Percentiles rank a stretch among this genome's conserved stretches.
These are phyloP conservation scores for Podila epicladia DNA, from an alignment of 192 early-diverging fungal species.

Conservation along the genomic window DNA sequence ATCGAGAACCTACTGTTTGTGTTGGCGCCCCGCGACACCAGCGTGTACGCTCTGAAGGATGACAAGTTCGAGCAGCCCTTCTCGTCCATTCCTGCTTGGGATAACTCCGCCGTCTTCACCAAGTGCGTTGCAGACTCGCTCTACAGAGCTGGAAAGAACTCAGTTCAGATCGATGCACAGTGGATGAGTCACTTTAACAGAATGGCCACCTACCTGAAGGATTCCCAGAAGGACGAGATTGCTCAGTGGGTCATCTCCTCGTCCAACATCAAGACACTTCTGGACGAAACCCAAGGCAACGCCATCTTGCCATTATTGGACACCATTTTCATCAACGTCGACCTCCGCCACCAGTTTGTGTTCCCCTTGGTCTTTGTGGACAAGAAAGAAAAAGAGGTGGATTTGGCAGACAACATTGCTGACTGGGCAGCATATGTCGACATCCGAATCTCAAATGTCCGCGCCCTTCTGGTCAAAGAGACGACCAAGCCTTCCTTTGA, in stretches of 20 bases:
- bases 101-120: constrained; percentile 21
- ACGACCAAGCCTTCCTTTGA: constrained; percentile 38
- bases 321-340: constrained; percentile 18
- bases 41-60: constrained; percentile 24
- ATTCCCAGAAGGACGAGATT: constrained; percentile 18
- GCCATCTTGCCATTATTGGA: constrained; percentile 8
- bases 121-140: constrained; percentile 13
- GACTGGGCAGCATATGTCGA: constrained; percentile 36
- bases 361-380: constrained; percentile 26
- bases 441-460: constrained; percentile 34
- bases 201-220: constrained; percentile 7
- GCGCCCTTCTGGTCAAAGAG: constrained; percentile 28
- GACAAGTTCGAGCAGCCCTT: constrained; percentile 15
- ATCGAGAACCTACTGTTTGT: constrained; percentile 12
- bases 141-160: background rate
- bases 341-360: constrained; percentile 29
- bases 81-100: constrained; percentile 27
- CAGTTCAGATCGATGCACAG: constrained; percentile 5
- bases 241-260: constrained; percentile 10
- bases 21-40: constrained; percentile 19
- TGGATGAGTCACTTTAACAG: constrained; percentile 33
- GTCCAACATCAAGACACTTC: constrained; percentile 20
- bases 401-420: constrained; percentile 14
- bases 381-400: constrained; percentile 20
- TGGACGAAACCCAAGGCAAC: constrained; percentile 6